Conservation (phyloP, 306 rosid species). For the Cucumis melo region DNA sequence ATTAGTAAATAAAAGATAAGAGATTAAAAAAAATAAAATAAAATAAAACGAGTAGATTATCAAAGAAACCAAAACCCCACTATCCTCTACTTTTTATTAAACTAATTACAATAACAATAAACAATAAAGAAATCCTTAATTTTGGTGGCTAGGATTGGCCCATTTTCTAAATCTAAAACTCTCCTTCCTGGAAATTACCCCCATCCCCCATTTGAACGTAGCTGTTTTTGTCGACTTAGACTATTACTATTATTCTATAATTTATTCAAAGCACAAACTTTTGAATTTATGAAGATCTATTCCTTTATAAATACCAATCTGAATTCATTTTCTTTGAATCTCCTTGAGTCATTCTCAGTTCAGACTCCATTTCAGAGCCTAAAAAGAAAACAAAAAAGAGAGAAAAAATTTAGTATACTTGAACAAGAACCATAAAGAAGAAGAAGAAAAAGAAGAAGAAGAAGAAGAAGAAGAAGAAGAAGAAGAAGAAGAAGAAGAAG, state of each 20-base stretch:
- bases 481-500: background rate
- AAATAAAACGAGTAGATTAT: background rate
- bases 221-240: constrained; percentile 9
- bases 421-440: background rate
- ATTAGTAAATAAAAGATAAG: too few species aligned
- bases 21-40: too few species aligned
- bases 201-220: background rate
- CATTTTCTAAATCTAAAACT: background rate
- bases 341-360: background rate
- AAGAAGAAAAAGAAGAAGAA: background rate
- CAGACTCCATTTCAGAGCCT: background rate
- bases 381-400: background rate
- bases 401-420: background rate
- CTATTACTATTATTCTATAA: background rate
- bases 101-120: background rate
- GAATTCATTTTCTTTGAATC: background rate
- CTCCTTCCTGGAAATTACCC: constrained; percentile 8
- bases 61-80: background rate
- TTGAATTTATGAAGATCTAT: background rate
- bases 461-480: background rate
- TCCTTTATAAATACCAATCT: background rate
- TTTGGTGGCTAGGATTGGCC: background rate
- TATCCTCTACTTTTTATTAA: background rate
- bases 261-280: background rate
- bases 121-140: background rate